These are phyloP conservation scores for Echria macrotheca DNA, from an alignment of 495 filamentous ascomycete genomes.

Conservation along the genomic window DNA sequence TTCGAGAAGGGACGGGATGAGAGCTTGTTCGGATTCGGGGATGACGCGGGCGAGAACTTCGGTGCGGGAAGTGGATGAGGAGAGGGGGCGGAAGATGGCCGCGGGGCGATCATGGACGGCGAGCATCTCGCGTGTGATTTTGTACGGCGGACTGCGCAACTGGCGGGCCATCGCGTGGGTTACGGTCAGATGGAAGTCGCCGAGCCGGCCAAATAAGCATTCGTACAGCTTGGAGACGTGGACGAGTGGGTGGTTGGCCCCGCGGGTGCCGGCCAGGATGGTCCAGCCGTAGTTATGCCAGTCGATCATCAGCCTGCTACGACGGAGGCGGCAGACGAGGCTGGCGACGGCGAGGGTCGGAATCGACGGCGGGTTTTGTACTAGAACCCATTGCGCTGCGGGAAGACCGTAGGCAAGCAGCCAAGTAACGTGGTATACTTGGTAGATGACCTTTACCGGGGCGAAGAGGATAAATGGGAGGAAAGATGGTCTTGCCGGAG, in stretches of 20 bases:
- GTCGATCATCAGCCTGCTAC: slow-evolving; percentile 81
- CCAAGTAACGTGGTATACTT: slow-evolving; percentile 62
- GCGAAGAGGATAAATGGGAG: slow-evolving; percentile 65
- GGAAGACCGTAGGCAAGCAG: slow-evolving; percentile 68
- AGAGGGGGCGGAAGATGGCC: slow-evolving; percentile 69
- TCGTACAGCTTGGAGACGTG: slow-evolving; percentile 72
- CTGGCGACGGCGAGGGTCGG: slow-evolving; percentile 75
- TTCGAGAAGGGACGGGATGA: slow-evolving; percentile 49
- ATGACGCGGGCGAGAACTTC: slow-evolving; percentile 57
- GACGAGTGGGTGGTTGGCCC: slow-evolving; percentile 70
- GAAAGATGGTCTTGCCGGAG: slow-evolving; percentile 11
- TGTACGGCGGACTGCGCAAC: slow-evolving; percentile 56
- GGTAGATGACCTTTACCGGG: slow-evolving; percentile 82
- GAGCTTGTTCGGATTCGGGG: slow-evolving; percentile 38
- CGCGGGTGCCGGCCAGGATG: slow-evolving; percentile 69
- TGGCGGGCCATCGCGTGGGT: slow-evolving; percentile 80
- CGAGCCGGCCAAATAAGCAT: slow-evolving; percentile 57
- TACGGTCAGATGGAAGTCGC: slow-evolving; percentile 75
- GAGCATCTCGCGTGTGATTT: slow-evolving; percentile 56
- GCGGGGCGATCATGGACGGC: slow-evolving; percentile 86
- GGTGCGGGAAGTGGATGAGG: slow-evolving; percentile 37
- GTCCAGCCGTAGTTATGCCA: slow-evolving; percentile 99
- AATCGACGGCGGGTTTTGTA: slow-evolving; percentile 95
- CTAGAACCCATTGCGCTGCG: slow-evolving; percentile 72
- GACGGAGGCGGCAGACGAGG: slow-evolving; percentile 67